Evolutionary conservation across 1,284 basidiomycete genomes (phyloP), one percentile per base, ranked within the genome.

Genomic region (Anthracocystis panici-leucophaei): DNA sequence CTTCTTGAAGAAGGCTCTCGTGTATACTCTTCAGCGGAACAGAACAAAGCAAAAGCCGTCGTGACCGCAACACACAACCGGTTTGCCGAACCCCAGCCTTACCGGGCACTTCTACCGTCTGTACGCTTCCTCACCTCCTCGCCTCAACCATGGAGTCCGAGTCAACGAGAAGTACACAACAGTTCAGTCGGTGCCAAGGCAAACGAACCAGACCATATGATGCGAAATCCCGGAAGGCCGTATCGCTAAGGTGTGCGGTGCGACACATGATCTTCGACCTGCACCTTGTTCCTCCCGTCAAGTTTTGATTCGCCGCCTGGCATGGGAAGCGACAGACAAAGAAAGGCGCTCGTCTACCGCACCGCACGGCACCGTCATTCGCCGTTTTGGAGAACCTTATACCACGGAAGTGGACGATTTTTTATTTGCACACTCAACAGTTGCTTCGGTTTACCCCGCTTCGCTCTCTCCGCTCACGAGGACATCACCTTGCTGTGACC

Each of bases 201-300:
- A 29, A 25, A 21, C n/a, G 10, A 31, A 20, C 2, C 18, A 11
- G n/a, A 21, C 40, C 57, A 63, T 57, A 53, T 63, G 61, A 63
- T 63, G 53, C 48, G 54, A 63, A 44, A 23, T 46, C 38, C 53
- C 54, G 61, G 38, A 35, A 63, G 29, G 53, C 61, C 61, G 61
- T 23, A 7, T 5, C 5, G 44, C 44, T 45, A 25, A 45, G 4
- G 4, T 3, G n/a, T 3, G 40, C n/a, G 18, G 6, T 20, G n/a
- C 40, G 40, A 41, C 45, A 27, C 45, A 46, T 46, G 45, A 46
- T 46, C 45, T 46, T 46, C 45, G 45, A 1, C 45, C 14, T 46
- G 45, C 25, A 46, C 45, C 33, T 33, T 11, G 33, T 33, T 12
- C 8, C 33, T 33, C 33, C 33, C 33, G 33, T 33, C 45, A 27